Conservation (phyloP, 2,329 filamentous ascomycete genomes). For the Claviceps citrina region DNA sequence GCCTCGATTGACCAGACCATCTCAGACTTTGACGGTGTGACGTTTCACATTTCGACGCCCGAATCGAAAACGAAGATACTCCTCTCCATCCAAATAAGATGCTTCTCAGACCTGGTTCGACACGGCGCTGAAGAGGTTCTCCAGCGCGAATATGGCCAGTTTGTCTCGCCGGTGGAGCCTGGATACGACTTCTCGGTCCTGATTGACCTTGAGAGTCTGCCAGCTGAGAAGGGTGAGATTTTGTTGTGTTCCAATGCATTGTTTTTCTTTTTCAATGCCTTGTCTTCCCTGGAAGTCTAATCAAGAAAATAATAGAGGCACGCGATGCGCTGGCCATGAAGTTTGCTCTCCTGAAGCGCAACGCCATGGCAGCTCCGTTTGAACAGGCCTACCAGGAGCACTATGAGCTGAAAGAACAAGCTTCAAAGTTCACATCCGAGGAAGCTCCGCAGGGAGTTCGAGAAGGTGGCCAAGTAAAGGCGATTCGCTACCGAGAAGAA, state of each 20-base stretch:
- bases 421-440: conserved; percentile 83
- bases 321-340: conserved; percentile 75
- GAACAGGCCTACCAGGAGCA: conserved; percentile 94
- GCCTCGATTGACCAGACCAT: conserved; percentile 93
- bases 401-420: conserved; percentile 70
- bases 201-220: conserved; percentile 77
- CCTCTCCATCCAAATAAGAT: conserved; percentile 88
- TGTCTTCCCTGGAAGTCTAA: background rate
- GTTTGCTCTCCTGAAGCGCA: conserved; percentile 86
- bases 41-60: conserved; percentile 94
- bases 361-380: conserved; percentile 96
- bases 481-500: conserved; percentile 96
- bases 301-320: conserved; percentile 39
- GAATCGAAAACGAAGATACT: conserved; percentile 88
- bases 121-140: conserved; percentile 89
- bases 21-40: conserved; percentile 97
- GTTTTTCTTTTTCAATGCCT: too few relatives aligned
- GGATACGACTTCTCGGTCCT: conserved; percentile 94
- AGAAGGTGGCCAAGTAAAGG: conserved; percentile 85
- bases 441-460: conserved; percentile 78
- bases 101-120: conserved; percentile 78
- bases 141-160: conserved; percentile 84
- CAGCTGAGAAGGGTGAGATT: conserved; percentile 52
- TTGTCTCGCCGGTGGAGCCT: conserved; percentile 72
- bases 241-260: too few relatives aligned